These are phyloP conservation scores for Penicillium sp. DNA, from an alignment of 2,329 filamentous ascomycete species.

Conservation along the genomic window DNA sequence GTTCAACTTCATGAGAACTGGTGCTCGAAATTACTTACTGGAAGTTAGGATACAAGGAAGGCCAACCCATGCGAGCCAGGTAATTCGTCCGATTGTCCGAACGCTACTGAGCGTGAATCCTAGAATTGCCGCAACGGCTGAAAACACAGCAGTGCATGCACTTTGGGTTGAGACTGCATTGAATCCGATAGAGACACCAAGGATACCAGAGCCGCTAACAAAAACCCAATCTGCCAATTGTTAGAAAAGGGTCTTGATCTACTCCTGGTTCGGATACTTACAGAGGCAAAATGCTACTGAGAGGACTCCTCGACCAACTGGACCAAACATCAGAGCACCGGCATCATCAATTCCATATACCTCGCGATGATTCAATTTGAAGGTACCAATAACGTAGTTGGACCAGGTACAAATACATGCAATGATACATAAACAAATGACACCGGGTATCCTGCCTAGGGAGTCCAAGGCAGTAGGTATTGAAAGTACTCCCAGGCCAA, in stretches of 20 bases:
- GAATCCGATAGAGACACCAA: conserved; percentile 46
- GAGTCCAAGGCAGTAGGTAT: background rate
- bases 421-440: background rate
- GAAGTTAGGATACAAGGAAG: background rate
- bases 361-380: conserved; percentile 61
- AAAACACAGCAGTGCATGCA: conserved; percentile 34
- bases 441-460: background rate
- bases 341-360: conserved; percentile 60
- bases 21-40: conserved; percentile 40
- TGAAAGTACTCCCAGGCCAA: background rate
- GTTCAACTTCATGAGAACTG: background rate
- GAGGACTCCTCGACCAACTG: background rate
- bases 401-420: conserved; percentile 49
- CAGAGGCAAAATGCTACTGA: conserved; percentile 1
- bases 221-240: conserved; percentile 53
- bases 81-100: background rate
- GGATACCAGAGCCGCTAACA: conserved; percentile 45
- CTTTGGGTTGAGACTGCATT: conserved; percentile 49
- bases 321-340: background rate
- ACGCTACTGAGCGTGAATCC: background rate
- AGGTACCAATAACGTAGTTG: conserved; percentile 54
- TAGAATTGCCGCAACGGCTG: conserved; percentile 19
- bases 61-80: background rate
- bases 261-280: background rate
- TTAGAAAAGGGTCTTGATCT: background rate